phyloP scores from a whole-genome alignment of 2,329 filamentous ascomycete species.

The Neonectria hederae region DNA sequence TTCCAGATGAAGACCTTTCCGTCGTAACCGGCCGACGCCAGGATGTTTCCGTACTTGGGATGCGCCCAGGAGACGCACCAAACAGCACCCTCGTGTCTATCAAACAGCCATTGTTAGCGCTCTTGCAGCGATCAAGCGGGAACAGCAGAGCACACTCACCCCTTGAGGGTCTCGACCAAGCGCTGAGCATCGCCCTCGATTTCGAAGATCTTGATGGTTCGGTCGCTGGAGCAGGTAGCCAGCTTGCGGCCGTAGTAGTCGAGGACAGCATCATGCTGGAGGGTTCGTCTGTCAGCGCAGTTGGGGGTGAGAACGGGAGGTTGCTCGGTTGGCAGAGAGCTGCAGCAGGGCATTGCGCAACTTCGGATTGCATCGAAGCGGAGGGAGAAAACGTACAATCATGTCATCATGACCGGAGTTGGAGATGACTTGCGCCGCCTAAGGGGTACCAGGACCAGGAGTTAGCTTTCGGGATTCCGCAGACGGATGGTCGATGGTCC shows the following conservation, averaged over 20 bases:
- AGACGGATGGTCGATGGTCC: not conserved
- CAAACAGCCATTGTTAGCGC: slow-evolving; percentile 28
- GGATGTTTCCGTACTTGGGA: slow-evolving; percentile 97
- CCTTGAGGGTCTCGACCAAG: slow-evolving; percentile 91
- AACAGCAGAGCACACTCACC: slow-evolving; percentile 62
- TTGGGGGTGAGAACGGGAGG: slow-evolving; percentile 18
- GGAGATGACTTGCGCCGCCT: slow-evolving; percentile 57
- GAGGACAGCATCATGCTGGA: slow-evolving; percentile 93
- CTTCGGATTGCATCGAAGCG: slow-evolving; percentile 16
- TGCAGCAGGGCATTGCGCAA: slow-evolving; percentile 11
- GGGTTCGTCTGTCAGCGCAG: slow-evolving; percentile 30
- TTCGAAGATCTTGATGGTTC: slow-evolving; percentile 99
- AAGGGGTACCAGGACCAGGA: slow-evolving; percentile 18
- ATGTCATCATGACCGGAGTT: slow-evolving; percentile 88
- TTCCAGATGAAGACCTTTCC: slow-evolving; percentile 99
- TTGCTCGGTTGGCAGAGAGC: slow-evolving; percentile 2
- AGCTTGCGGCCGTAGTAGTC: slow-evolving; percentile 98
- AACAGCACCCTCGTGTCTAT: slow-evolving; percentile 93
- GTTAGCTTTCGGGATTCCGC: slow-evolving; percentile 41
- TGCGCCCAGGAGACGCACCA: slow-evolving; percentile 99
- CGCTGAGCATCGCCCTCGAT: slow-evolving; percentile 93
- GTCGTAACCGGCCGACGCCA: slow-evolving; percentile 95
- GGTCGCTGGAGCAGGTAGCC: slow-evolving; percentile 96
- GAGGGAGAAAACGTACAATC: slow-evolving; percentile 78
- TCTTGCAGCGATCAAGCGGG: not conserved